Evolutionary conservation across 2,329 filamentous ascomycete genomes (phyloP).

Genomic region (Fusarium zealandicum): DNA sequence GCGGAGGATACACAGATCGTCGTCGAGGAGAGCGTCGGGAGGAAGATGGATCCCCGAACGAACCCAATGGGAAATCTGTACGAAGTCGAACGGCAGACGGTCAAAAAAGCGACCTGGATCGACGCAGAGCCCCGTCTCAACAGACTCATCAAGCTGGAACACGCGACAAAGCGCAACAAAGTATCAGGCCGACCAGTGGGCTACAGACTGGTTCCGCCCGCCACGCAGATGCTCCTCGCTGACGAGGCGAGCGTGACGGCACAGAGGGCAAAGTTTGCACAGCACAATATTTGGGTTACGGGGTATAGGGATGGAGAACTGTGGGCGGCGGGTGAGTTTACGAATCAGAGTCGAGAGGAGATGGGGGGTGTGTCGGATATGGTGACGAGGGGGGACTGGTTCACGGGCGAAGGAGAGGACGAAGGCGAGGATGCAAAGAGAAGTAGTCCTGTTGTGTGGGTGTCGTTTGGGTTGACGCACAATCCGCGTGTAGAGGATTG

Average conservation of each 20-base stretch:
- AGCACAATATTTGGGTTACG: constrained; percentile 58
- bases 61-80: constrained; percentile 71
- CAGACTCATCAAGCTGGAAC: constrained; percentile 58
- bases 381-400: constrained; percentile 56
- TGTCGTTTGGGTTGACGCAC: constrained; percentile 57
- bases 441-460: constrained; percentile 53
- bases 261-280: constrained; percentile 54
- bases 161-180: constrained; percentile 52
- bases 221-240: constrained; percentile 57
- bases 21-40: constrained; percentile 48
- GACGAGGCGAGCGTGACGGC: constrained; percentile 53
- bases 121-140: constrained; percentile 63
- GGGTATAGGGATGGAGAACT: constrained; percentile 58
- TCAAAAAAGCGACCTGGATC: constrained; percentile 56
- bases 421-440: constrained; percentile 8
- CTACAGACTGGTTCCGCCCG: constrained; percentile 56
- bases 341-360: constrained; percentile 57
- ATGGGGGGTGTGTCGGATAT: constrained; percentile 56
- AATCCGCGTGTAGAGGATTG: constrained; percentile 58
- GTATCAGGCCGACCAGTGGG: constrained; percentile 58
- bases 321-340: constrained; percentile 59
- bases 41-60: constrained; percentile 53
- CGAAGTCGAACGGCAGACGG: constrained; percentile 56
- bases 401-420: constrained; percentile 43
- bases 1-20: constrained; percentile 59